These are phyloP conservation scores for Exophiala oligosperma DNA, from an alignment of 2,329 filamentous ascomycete species.

Conservation along the genomic window DNA sequence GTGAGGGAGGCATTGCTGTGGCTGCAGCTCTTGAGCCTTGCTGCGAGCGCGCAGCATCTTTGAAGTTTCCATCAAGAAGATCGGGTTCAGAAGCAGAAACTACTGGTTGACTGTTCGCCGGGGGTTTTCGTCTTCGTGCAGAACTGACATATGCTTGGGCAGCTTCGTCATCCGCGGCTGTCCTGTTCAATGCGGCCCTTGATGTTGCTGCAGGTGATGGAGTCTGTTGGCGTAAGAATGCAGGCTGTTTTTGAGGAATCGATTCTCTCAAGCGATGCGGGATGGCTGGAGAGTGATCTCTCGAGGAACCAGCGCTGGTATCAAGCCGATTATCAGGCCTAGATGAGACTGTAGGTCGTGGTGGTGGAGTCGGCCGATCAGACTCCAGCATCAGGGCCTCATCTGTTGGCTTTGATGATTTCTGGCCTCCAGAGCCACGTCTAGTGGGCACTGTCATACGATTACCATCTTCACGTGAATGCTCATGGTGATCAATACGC, in stretches of 20 bases:
- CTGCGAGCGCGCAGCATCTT: constrained; percentile 12
- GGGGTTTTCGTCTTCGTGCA: constrained; percentile 71
- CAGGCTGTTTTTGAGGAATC: constrained; percentile 44
- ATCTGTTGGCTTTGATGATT: constrained; percentile 30
- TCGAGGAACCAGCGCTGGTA: constrained; percentile 22
- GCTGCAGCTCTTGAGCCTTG: constrained; percentile 29
- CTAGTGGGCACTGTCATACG: constrained; percentile 22
- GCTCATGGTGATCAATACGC: constrained; percentile 27
- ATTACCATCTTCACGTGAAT: constrained; percentile 17
- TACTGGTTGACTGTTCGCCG: constrained; percentile 48
- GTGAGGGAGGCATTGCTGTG: constrained; percentile 36
- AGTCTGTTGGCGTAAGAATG: constrained; percentile 59
- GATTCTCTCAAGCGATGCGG: constrained; percentile 43
- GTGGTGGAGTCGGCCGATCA: constrained; percentile 56
- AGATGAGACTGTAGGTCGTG: constrained; percentile 31
- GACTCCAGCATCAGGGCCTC: constrained; percentile 77
- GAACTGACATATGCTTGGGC: constrained; percentile 86
- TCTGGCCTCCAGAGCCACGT: constrained; percentile 8
- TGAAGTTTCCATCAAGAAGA: constrained; percentile 56
- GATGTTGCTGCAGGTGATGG: constrained; percentile 50
- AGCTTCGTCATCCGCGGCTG: constrained; percentile 75
- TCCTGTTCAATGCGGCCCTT: constrained; percentile 66
- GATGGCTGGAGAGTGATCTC: constrained; percentile 54
- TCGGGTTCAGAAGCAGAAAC: constrained; percentile 56
- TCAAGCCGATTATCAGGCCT: constrained; percentile 22